Conservation (phyloP, 176 grass and related monocot genomes). For the Carex myosuroides region DNA sequence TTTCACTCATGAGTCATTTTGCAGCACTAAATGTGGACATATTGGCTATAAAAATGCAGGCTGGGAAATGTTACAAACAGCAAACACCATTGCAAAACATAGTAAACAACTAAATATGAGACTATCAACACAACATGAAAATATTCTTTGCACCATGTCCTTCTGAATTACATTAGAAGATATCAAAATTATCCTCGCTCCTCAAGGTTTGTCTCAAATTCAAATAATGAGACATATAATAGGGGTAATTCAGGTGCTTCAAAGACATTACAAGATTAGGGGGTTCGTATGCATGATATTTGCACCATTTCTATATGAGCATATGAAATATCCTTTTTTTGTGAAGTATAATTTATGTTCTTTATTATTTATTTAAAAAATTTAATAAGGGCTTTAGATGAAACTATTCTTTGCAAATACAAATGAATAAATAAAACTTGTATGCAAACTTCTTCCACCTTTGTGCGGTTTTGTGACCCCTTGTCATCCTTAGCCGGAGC, state of each 20-base stretch:
- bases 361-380: neutral
- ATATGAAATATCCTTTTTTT: neutral
- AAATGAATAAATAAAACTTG: neutral
- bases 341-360: neutral
- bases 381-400: neutral
- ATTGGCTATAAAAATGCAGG: neutral
- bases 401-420: neutral
- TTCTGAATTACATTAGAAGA: neutral
- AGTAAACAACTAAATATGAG: neutral
- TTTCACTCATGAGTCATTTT: neutral
- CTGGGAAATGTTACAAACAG: neutral
- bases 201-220: neutral
- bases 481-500: constrained; percentile 38
- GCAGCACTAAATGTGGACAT: neutral
- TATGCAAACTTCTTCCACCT: constrained; percentile 2
- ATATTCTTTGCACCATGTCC: neutral
- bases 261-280: neutral
- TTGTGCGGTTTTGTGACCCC: constrained; percentile 30
- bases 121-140: neutral
- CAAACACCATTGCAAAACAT: neutral
- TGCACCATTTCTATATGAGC: neutral
- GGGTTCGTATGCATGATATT: neutral
- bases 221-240: neutral
- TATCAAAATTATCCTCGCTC: neutral
- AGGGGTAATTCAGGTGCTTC: neutral